Evolutionary conservation across 306 rosid genomes (phyloP), one percentile per base, ranked within the genome.

Genomic region (Dicorynia guianensis): DNA sequence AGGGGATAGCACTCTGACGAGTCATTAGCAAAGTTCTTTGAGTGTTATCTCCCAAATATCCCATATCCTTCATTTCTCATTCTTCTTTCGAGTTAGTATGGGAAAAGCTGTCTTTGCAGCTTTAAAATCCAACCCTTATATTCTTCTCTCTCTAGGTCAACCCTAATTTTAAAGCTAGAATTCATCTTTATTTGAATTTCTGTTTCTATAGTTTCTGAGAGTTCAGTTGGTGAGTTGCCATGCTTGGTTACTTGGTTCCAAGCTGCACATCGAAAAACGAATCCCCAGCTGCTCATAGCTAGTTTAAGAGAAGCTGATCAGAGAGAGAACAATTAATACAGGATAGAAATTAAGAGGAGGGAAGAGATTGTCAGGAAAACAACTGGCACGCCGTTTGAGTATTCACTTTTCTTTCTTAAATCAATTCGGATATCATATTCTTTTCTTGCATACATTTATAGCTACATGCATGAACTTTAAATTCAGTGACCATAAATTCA

Each of bases 401-500:
- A 19, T 67, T 39, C 14, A 47, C 69, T 64, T 48, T 47, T n/a
- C 48, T 25, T 25, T 25, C 30, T 25, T 25, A 25, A 25, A 25
- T 25, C 2, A 2, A 25, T 25, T 25, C 30, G 30, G 30, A 25
- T 25, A 25, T 25, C 30, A 25, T 25, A 25, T 25, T 63, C 54
- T 60, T 47, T 8, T 11, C 38, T 61, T 72, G 6, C 69, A 35
- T 44, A 68, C 33, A 76, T 76, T 46, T 61, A 67, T 59, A 53
- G 36, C 46, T 20, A 14, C 65, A 74, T 71, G 84, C 84, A 71
- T 79, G 78, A 63, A 65, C 69, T 25, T 76, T 65, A 50, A 80
- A 63, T 70, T 67, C 85, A 5, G 67, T 18, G 30, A 64, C 54
- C 68, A 17, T 4, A 64, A 79, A 64, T 70, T 39, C 30, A 2